Percentiles rank a stretch among this genome's conserved stretches.
phyloP scores from a whole-genome alignment of 148 eudicot species.

The Chenopodium formosanum region DNA sequence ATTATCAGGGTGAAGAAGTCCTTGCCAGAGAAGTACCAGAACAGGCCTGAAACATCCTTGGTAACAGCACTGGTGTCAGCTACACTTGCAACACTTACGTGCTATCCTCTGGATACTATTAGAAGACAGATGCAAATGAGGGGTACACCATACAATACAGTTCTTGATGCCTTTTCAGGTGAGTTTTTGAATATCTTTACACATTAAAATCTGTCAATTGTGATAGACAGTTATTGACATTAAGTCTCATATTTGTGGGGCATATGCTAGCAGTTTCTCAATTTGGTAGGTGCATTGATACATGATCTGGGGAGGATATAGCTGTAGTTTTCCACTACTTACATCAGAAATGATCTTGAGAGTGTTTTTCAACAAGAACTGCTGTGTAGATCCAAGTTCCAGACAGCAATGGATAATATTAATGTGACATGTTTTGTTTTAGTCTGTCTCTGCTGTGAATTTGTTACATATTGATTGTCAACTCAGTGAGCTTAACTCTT shows the following conservation, averaged over 20 bases:
- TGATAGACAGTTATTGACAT: not conserved
- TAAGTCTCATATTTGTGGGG: not conserved
- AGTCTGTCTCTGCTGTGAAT: not conserved
- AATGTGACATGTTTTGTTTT: not conserved
- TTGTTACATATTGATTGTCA: not conserved
- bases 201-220: not conserved
- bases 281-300: not conserved
- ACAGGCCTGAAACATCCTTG: slow-evolving; percentile 80
- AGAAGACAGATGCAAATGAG: slow-evolving; percentile 98
- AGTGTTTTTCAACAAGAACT: no score
- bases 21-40: slow-evolving; percentile 83
- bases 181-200: not conserved
- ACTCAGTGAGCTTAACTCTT: not conserved
- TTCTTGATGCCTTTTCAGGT: slow-evolving; percentile 93
- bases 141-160: slow-evolving; percentile 77
- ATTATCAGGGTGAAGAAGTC: slow-evolving; percentile 86
- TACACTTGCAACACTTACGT: slow-evolving; percentile 74
- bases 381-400: not conserved
- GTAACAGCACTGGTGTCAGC: slow-evolving; percentile 78
- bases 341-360: not conserved
- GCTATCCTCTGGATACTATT: slow-evolving; percentile 92
- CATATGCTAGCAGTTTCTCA: not conserved
- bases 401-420: not conserved
- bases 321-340: not conserved
- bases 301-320: not conserved